phyloP scores from a whole-genome alignment of 371 early-diverging fungal species.

The Mucor lusitanicus region DNA sequence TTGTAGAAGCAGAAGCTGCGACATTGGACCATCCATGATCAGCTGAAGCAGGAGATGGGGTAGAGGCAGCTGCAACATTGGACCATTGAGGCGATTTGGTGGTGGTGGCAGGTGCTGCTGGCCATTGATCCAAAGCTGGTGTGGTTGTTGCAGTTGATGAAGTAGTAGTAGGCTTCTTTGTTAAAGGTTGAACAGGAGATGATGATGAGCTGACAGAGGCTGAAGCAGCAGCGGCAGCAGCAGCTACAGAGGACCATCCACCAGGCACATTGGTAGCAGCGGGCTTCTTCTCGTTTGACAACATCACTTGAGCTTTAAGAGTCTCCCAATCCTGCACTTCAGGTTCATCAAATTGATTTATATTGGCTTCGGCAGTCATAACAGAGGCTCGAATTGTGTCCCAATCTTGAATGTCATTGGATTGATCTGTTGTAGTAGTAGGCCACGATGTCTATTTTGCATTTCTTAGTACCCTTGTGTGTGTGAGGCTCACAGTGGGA shows the following conservation, averaged over 20 bases:
- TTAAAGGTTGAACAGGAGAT: not conserved
- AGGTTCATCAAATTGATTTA: not conserved
- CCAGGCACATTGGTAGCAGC: not conserved
- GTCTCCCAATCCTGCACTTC: constrained; percentile 14
- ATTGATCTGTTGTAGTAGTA: not conserved
- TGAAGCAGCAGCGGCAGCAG: not conserved
- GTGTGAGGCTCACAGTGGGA: not conserved
- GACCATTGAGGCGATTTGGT: too few relatives aligned
- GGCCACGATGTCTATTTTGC: not conserved
- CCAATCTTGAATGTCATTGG: constrained; percentile 1
- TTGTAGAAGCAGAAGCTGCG: not conserved
- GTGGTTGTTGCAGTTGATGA: not conserved
- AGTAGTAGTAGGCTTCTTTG: not conserved
- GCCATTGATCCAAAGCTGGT: not conserved
- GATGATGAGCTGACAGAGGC: not conserved
- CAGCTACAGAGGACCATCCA: constrained; percentile 11
- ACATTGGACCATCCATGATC: not conserved
- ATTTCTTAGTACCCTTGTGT: too few relatives aligned
- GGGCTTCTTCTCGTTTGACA: not conserved
- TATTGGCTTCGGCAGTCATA: not conserved
- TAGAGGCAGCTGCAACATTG: not conserved
- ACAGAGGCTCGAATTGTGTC: not conserved
- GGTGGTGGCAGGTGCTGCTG: not conserved
- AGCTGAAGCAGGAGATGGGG: not conserved
- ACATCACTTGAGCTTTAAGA: constrained; percentile 6